These are phyloP conservation scores for Xerophyta viscosa DNA, from an alignment of 106 monocot species.

Conservation along the genomic window DNA sequence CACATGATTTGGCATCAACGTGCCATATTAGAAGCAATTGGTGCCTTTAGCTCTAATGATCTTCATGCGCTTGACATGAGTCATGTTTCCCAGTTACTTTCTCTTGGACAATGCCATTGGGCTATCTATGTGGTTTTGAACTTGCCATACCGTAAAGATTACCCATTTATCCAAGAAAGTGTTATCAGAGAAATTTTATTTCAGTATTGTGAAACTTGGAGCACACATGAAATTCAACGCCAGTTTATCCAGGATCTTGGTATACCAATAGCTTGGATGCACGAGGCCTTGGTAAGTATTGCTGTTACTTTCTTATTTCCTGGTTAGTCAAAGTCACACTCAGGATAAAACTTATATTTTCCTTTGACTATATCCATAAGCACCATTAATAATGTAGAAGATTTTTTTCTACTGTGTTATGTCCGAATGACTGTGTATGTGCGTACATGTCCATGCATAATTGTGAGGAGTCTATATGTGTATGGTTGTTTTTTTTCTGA, in stretches of 20 bases:
- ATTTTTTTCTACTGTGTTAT: no score
- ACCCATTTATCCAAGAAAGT: constrained; percentile 45
- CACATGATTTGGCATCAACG: constrained; percentile 99
- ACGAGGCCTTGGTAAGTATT: constrained; percentile 74
- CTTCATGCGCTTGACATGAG: constrained; percentile 88
- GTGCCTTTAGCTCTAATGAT: constrained; percentile 60
- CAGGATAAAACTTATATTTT: no score
- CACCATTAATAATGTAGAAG: no score
- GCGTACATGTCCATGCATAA: no score
- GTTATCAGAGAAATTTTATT: constrained; percentile 74
- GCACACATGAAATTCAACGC: constrained; percentile 42
- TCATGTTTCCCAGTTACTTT: constrained; percentile 76
- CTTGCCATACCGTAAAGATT: constrained; percentile 49
- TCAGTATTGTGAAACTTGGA: constrained; percentile 90
- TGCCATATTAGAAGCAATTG: constrained; percentile 70
- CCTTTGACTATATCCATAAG: no score
- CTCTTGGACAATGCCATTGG: constrained; percentile 83
- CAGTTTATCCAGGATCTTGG: constrained; percentile 85
- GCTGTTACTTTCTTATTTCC: background rate
- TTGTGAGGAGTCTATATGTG: no score
- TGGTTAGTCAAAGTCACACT: no score
- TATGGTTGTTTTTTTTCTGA: no score
- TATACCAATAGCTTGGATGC: constrained; percentile 87
- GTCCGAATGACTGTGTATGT: no score
- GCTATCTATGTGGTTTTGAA: constrained; percentile 91